phyloP scores from a whole-genome alignment of 768 basidiomycete species.

The Leccinum variicolor region DNA sequence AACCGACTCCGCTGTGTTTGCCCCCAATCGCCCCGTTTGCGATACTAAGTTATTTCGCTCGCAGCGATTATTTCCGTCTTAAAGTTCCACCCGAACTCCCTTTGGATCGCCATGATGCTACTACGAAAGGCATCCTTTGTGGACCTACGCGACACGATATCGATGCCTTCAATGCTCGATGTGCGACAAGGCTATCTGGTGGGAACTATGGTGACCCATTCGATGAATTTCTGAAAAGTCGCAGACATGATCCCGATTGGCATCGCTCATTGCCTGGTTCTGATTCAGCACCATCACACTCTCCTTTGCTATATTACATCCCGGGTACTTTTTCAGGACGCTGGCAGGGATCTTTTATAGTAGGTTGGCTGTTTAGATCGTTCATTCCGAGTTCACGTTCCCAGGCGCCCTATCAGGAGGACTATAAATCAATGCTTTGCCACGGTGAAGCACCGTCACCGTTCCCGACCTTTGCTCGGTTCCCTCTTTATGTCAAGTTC shows the following conservation, averaged over 20 bases:
- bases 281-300: neutral
- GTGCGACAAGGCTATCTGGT: constrained; percentile 37
- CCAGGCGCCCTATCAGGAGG: constrained; percentile 40
- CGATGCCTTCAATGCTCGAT: constrained; percentile 39
- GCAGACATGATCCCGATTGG: constrained; percentile 31
- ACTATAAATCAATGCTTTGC: constrained; percentile 37
- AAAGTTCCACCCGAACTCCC: constrained; percentile 40
- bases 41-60: constrained; percentile 45
- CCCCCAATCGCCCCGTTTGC: constrained; percentile 47
- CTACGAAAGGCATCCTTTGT: constrained; percentile 19
- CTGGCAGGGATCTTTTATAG: constrained; percentile 51
- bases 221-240: constrained; percentile 24
- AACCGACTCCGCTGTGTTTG: constrained; percentile 28
- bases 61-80: constrained; percentile 34
- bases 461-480: constrained; percentile 37
- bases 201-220: constrained; percentile 18
- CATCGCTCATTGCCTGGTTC: constrained; percentile 19
- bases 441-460: constrained; percentile 32
- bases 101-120: constrained; percentile 35
- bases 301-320: constrained; percentile 31
- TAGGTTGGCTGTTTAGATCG: constrained; percentile 22
- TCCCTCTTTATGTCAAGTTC: constrained; percentile 46
- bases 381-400: constrained; percentile 2
- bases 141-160: constrained; percentile 51
- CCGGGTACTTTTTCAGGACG: constrained; percentile 44